These are phyloP conservation scores for Quercus robur DNA, from an alignment of 306 rosid species.

Conservation along the genomic window DNA sequence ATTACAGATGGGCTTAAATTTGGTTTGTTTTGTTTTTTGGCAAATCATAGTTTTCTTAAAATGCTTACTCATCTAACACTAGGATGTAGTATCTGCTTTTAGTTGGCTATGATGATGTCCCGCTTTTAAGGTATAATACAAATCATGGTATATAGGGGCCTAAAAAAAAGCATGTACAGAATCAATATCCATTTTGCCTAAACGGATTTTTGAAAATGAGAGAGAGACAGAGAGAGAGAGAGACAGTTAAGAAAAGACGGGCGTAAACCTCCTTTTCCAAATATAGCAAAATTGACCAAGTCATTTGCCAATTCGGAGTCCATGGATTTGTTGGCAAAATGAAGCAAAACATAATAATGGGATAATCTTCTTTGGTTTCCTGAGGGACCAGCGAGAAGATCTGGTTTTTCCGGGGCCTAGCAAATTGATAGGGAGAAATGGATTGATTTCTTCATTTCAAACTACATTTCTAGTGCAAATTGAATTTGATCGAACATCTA, in stretches of 20 bases:
- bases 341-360: slow-evolving; percentile 33
- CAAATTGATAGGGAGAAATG: not conserved
- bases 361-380: slow-evolving; percentile 15
- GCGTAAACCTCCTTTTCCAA: slow-evolving; percentile 15
- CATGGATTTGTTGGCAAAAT: slow-evolving; percentile 21
- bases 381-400: slow-evolving; percentile 34
- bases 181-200: slow-evolving; percentile 7
- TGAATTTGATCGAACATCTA: too few species aligned
- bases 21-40: too few species aligned
- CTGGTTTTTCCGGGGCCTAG: slow-evolving; percentile 42
- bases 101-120: too few species aligned
- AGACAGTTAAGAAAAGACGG: slow-evolving; percentile 24
- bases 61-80: too few species aligned
- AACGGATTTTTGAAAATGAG: slow-evolving; percentile 11
- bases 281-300: slow-evolving; percentile 49
- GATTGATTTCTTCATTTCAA: not conserved
- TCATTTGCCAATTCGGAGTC: slow-evolving; percentile 42
- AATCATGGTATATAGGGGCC: not conserved
- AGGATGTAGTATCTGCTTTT: too few species aligned
- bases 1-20: too few species aligned
- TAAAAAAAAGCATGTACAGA: not conserved
- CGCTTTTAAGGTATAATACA: too few species aligned
- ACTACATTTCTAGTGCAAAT: not conserved
- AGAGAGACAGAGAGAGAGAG: slow-evolving; percentile 6
- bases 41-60: too few species aligned